Evolutionary conservation across 2,329 filamentous ascomycete genomes (phyloP).

Genomic region (Aspergillus sp.): DNA sequence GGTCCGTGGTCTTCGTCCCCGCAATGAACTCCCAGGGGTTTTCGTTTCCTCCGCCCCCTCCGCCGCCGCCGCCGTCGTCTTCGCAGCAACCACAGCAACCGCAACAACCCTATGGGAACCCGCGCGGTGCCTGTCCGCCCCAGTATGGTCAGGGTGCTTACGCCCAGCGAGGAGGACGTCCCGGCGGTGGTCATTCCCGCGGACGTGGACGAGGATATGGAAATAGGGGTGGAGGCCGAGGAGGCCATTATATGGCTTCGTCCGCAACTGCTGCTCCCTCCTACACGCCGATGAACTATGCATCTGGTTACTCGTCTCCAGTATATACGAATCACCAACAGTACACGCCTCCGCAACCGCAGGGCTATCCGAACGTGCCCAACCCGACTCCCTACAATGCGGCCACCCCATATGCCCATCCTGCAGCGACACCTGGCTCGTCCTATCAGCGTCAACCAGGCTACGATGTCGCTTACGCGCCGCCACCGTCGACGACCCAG

Average conservation of each 20-base stretch:
- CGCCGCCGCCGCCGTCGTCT: constrained; percentile 36
- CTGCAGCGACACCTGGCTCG: constrained; percentile 18
- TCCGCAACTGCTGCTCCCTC: constrained; percentile 20
- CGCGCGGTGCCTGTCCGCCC: constrained; percentile 18
- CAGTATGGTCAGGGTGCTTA: constrained; percentile 26
- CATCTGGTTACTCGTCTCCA: constrained; percentile 26
- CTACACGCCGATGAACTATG: constrained; percentile 29
- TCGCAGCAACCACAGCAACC: constrained; percentile 18
- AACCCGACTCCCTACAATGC: constrained; percentile 19
- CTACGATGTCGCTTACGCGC: constrained; percentile 25
- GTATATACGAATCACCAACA: constrained; percentile 23
- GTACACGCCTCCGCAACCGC: constrained; percentile 22
- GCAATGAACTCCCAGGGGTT: constrained; percentile 43
- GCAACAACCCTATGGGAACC: constrained; percentile 18
- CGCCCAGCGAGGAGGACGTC: constrained; percentile 26
- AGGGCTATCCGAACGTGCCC: constrained; percentile 20
- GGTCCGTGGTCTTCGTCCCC: constrained; percentile 19
- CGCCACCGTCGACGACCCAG: constrained; percentile 17
- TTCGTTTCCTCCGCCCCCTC: constrained; percentile 46
- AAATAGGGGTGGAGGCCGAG: constrained; percentile 29
- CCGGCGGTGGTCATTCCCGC: constrained; percentile 25
- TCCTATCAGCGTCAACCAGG: constrained; percentile 25
- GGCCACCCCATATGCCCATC: constrained; percentile 25
- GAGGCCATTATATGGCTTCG: constrained; percentile 22
- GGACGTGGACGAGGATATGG: constrained; percentile 36